These are phyloP conservation scores for Psilocybe cyanescens DNA, from an alignment of 768 basidiomycete genomes.

Conservation along the genomic window DNA sequence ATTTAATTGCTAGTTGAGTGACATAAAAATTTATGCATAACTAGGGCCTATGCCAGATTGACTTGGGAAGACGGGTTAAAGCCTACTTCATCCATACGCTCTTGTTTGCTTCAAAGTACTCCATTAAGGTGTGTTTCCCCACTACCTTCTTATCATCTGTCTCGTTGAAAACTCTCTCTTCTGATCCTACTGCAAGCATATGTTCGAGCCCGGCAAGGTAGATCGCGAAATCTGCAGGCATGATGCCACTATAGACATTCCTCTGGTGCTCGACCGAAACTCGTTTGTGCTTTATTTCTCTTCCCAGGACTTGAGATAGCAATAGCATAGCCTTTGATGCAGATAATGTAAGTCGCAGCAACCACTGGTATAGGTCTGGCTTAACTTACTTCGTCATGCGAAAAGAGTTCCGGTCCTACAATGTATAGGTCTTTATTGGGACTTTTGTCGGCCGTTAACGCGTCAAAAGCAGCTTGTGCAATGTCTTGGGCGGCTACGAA, in stretches of 20 bases:
- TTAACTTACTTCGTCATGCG: conserved; percentile 15
- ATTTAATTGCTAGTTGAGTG: too few relatives aligned
- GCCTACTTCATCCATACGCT: conserved; percentile 16
- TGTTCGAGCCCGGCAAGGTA: conserved; percentile 15
- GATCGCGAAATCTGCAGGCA: conserved; percentile 12
- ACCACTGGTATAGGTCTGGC: not conserved
- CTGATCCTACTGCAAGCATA: conserved; percentile 19
- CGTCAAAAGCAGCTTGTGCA: conserved; percentile 29
- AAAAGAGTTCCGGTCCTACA: conserved; percentile 13
- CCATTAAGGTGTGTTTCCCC: conserved; percentile 4
- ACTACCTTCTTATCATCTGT: conserved; percentile 19
- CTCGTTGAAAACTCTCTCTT: conserved; percentile 18
- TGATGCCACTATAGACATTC: not conserved
- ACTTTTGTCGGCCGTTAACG: conserved; percentile 22
- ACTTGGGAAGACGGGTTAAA: too few relatives aligned
- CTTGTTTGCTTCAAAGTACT: conserved; percentile 25
- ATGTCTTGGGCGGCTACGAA: conserved; percentile 31
- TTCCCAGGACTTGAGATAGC: too few relatives aligned
- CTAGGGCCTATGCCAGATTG: too few relatives aligned
- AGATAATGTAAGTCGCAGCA: too few relatives aligned
- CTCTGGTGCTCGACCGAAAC: too few relatives aligned
- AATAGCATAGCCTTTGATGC: too few relatives aligned
- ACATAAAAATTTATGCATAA: too few relatives aligned
- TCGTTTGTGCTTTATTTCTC: too few relatives aligned
- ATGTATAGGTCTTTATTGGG: conserved; percentile 6